Conservation (phyloP, 1,284 basidiomycete genomes). For the Ceratobasidium sp. region DNA sequence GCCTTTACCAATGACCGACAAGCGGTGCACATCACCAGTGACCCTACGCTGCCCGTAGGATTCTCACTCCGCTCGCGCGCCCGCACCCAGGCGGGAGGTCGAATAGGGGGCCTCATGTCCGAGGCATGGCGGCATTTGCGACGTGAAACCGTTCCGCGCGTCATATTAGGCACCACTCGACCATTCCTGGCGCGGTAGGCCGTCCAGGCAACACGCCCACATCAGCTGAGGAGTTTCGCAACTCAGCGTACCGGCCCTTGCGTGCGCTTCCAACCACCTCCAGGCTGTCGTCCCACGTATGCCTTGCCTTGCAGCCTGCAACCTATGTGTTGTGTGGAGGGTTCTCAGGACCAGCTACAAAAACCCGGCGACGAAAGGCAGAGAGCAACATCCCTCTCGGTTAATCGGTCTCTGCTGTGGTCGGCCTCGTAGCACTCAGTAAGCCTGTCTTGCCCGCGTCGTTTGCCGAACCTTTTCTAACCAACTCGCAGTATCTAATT, state of each 20-base stretch:
- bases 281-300: conserved; percentile 42
- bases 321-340: conserved; percentile 20
- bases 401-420: conserved; percentile 53
- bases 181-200: conserved; percentile 37
- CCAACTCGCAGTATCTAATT: conserved; percentile 21
- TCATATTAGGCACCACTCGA: conserved; percentile 43
- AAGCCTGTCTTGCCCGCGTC: conserved; percentile 47
- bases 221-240: conserved; percentile 44
- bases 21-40: conserved; percentile 25
- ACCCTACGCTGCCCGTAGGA: conserved; percentile 2
- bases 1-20: background rate
- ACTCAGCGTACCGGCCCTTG: conserved; percentile 31
- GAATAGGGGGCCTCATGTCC: conserved; percentile 44
- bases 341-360: conserved; percentile 19
- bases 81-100: conserved; percentile 31
- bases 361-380: conserved; percentile 6
- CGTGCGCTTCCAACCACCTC: conserved; percentile 33
- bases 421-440: conserved; percentile 55
- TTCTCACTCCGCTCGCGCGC: conserved; percentile 42
- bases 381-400: conserved; percentile 47
- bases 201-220: conserved; percentile 36
- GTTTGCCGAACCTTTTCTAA: conserved; percentile 48
- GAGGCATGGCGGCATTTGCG: conserved; percentile 37
- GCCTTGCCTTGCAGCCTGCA: conserved; percentile 35
- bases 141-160: conserved; percentile 42